Base-by-base conservation (phyloP, 768 basidiomycete genomes). In the Lactarius quietus region DNA sequence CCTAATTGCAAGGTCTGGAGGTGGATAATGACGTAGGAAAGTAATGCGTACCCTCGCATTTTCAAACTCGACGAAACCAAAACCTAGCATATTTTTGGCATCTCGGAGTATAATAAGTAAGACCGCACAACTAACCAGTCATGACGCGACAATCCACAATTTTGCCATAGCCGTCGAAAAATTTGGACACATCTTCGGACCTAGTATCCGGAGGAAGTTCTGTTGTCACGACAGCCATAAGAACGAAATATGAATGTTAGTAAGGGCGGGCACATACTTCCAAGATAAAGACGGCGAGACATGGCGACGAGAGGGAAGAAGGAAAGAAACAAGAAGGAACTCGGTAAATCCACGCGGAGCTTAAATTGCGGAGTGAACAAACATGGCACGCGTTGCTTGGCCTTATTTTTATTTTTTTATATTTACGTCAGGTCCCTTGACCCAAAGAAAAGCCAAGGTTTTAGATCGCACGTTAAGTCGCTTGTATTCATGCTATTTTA, bases 1-100 rank as follows among this genome's bases (percentile, higher is more conserved):
- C 97, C 90, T 95, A 68, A 6, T 33, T 6, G 72, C 66, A 68
- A 72, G 60, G 45, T 61, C 20, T 3, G 58, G 52, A 12, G 57
- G 35, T 31, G 12, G 31, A 39, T 55, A 23, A 62, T 18, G 28
- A 48, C 7, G 18, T 53, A n/a, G 38, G 3, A 36, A 35, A 57
- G 55, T 41, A 31, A 57, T 6, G 66, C 76, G 60, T 74, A 86
- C 94, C 79, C 90, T 87, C 23, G 89, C 76, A 71, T 81, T 90
- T 75, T 96, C 96, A 73, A 97, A 98, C 76, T 98, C 96, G 70
- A 98, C 87, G 75, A 99, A 99, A 62, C 95, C 97, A 72, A 97
- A 99, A 14, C 93, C 93, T 93, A 66, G 48, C 3, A 8, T 29
- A 57, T 28, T 39, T 65, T 23, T 57, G 28, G 23, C 39, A 45